Evolutionary conservation across 2,329 filamentous ascomycete species (phyloP), one percentile per base, ranked within the genome.

Genomic region (Paramyrothecium roridum): DNA sequence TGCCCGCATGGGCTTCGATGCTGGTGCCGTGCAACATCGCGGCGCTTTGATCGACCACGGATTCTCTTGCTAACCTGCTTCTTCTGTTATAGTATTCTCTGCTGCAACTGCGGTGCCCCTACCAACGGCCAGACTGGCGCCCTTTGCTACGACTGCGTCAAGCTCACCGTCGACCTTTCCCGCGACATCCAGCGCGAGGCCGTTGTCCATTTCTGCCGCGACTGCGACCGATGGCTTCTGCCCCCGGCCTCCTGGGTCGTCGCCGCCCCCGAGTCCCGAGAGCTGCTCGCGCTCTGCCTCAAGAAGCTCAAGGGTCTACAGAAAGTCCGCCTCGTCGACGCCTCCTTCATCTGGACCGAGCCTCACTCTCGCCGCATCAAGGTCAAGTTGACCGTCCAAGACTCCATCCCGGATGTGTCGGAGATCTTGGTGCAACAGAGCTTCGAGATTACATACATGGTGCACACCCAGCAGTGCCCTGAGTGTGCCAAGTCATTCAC

Each of bases 271-370:
- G 95, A 99, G 75, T 96, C 91, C 47, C 87, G 93, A 75, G 95
- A 99, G 77, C 81, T 99, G 56, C 82, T 99, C 53, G 93, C 95
- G 7, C 77, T 99, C 49, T 99, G 95, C 73, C 80, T 99, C 62
- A 88, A 91, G 69, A 96, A 95, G 73, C 76, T 99, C 60, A 82
- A 90, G 60, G 93, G 93, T 30, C 76, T 99, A 60, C 86, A 88
- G 71, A 96, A 95, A 77, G 90, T 96, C 63, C 84, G 95, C 58
- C 95, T 99, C 67, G 93, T 97, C 67, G 95, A 99, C 70, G 95
- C 95, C 49, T 90, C 86, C 66, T 99, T 98, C 70, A 90, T 98
- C 69, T 99, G 95, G 95, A 99, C 95, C 1, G 95, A 99, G 74
- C 93, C 95, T 12, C 95, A 99, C 76, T 97, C 93, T 65, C 83